Conservation (phyloP, 2,329 filamentous ascomycete genomes). For the Cucurbitaria berberidis region DNA sequence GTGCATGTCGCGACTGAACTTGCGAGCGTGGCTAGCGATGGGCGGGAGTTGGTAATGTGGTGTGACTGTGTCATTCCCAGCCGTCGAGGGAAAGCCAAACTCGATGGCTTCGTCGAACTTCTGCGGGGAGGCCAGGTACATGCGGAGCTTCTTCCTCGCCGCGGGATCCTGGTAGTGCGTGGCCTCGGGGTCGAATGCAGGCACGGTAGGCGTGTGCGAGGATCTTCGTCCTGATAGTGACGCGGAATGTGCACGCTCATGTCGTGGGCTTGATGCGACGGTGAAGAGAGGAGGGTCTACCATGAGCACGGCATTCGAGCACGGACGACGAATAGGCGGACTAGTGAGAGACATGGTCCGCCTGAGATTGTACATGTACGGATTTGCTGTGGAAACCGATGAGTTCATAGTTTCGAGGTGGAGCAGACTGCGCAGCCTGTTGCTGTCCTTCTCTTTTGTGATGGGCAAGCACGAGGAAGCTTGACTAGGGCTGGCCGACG, state of each 20-base stretch:
- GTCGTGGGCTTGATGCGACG: conserved; percentile 39
- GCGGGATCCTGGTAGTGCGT: conserved; percentile 91
- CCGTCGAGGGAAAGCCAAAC: conserved; percentile 80
- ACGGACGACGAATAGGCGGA: conserved; percentile 63
- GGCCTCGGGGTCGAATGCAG: conserved; percentile 67
- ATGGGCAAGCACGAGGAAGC: conserved; percentile 14
- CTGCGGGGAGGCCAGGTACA: conserved; percentile 85
- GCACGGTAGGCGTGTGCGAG: conserved; percentile 32
- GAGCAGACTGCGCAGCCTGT: conserved; percentile 30
- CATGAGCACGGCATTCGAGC: conserved; percentile 53
- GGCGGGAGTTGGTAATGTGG: conserved; percentile 43
- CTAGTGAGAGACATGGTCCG: conserved; percentile 75
- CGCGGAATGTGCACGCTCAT: conserved; percentile 40
- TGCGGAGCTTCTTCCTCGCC: conserved; percentile 81
- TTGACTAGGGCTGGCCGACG: conserved; percentile 27
- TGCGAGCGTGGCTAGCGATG: conserved; percentile 46
- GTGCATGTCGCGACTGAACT: conserved; percentile 59
- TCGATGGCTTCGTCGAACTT: conserved; percentile 96
- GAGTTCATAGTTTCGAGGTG: conserved; percentile 37
- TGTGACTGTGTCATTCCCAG: conserved; percentile 24
- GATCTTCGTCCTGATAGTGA: conserved; percentile 38
- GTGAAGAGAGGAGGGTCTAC: conserved; percentile 49
- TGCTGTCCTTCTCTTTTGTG: conserved; percentile 20
- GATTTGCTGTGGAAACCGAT: conserved; percentile 25
- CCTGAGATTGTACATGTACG: conserved; percentile 46